Base-by-base conservation (phyloP, 768 basidiomycete species). In the Leccinum boreale region DNA sequence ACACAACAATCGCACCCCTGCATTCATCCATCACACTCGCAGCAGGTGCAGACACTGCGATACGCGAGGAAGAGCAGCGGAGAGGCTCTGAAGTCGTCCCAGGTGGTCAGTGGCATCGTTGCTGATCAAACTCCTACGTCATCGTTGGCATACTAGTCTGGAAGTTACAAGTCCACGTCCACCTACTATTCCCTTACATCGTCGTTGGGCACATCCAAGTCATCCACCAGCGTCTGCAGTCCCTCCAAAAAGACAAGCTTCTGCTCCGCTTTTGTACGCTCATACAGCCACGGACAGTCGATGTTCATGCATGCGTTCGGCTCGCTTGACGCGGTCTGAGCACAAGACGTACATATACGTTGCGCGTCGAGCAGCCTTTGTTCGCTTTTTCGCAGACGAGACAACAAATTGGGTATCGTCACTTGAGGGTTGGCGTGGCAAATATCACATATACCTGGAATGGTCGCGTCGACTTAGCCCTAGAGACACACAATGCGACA, bases 261-360 rank as follows among this genome's bases (percentile, higher is more conserved):
- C 58, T 69, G 65, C 58, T 87, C 85, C 5, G 80, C 76, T 63
- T 83, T 86, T 59, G 80, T 82, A 35, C 92, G 78, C 29, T 86
- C 81, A 63, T 85, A 97, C 33, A 94, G 71, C 84, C 91, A 89
- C 0, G 87, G 82, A 68, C 95, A 98, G 67, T 97, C 94, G 48
- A 91, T 75, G 8, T 91, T 92, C 65, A 89, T 85, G 72, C 95
- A 98, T 33, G 80, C 70, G 48, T 86, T 81, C 1, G 80, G 78
- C 56, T 92, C 91, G 12, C 72, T 74, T 4, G 77, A 72, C 2
- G 85, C 78, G 0, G 77, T 78, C 3, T 75, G 74, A 4, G 85
- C 76, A 69, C 95, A 98, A 3, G 86, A 83, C 8, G 76, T 75
- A 68, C 95, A 98, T 31, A 94, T 77, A 3, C 73, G 74, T 45